These are phyloP conservation scores for Pseudotsuga menziesii DNA, from an alignment of 75 land plant species.

Conservation along the genomic window DNA sequence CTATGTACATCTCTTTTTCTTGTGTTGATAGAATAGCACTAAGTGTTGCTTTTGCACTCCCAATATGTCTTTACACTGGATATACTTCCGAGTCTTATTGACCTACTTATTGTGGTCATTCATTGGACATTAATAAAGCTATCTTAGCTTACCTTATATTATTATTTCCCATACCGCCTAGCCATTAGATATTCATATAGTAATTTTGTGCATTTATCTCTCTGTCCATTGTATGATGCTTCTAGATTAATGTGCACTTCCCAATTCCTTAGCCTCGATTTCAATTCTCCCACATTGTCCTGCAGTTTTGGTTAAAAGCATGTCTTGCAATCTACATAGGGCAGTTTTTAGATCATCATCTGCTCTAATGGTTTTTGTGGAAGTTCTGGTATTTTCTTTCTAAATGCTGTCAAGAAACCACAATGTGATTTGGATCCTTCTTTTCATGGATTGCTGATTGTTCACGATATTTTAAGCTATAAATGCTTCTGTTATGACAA, in stretches of 20 bases:
- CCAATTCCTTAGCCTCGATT: background rate
- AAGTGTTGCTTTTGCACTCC: too few relatives aligned
- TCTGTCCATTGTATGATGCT: background rate
- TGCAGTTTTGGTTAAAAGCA: background rate
- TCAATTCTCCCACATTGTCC: background rate
- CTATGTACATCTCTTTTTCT: too few relatives aligned
- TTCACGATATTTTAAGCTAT: background rate
- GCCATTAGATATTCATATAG: background rate
- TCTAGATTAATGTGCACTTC: background rate
- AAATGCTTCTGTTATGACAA: background rate
- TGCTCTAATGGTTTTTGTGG: background rate
- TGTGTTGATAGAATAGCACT: too few relatives aligned
- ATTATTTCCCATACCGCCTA: background rate
- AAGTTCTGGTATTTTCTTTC: background rate
- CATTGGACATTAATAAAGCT: too few relatives aligned
- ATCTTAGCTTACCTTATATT: background rate
- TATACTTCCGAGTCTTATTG: too few relatives aligned
- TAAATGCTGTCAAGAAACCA: background rate
- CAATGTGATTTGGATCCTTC: background rate
- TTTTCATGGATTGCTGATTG: background rate
- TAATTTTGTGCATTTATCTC: background rate
- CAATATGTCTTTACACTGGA: too few relatives aligned
- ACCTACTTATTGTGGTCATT: too few relatives aligned
- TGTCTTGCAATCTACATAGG: background rate
- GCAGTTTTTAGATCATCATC: background rate